These are phyloP conservation scores for Hortiboletus campestris DNA, from an alignment of 768 basidiomycete species.

Conservation along the genomic window DNA sequence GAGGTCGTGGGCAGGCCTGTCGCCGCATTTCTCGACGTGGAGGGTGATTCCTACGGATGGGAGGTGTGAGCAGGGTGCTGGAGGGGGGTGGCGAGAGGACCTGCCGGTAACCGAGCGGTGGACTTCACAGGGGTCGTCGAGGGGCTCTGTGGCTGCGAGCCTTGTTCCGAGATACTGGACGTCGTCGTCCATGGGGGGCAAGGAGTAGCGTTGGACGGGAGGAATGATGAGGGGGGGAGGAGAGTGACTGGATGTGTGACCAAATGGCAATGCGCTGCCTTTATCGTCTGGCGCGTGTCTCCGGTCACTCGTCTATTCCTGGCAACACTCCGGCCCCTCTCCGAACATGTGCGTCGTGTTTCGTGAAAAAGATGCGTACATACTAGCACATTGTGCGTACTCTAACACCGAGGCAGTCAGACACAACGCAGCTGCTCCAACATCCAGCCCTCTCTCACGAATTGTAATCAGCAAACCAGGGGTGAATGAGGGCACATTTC, in stretches of 20 bases:
- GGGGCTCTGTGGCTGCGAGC: slow-evolving; percentile 29
- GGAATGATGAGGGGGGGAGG: slow-evolving; percentile 10
- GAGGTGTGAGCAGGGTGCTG: slow-evolving; percentile 8
- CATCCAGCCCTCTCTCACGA: slow-evolving; percentile 19
- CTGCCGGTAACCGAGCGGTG: slow-evolving; percentile 43
- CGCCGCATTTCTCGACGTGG: slow-evolving; percentile 52
- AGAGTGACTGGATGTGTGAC: slow-evolving; percentile 31
- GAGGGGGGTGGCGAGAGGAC: slow-evolving; percentile 23
- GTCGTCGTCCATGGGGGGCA: slow-evolving; percentile 50
- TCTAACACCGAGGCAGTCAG: slow-evolving; percentile 14
- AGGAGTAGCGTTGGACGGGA: neutral
- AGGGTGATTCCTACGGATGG: slow-evolving; percentile 52
- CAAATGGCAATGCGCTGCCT: slow-evolving; percentile 30
- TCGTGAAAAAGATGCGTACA: too few species aligned
- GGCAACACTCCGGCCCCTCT: slow-evolving; percentile 21
- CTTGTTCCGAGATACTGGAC: slow-evolving; percentile 57
- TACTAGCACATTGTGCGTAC: slow-evolving; percentile 18
- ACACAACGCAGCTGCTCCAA: neutral
- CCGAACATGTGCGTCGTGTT: neutral
- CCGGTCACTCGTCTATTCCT: slow-evolving; percentile 24
- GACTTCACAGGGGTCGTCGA: slow-evolving; percentile 25
- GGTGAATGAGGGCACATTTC: slow-evolving; percentile 54
- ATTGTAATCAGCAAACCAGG: slow-evolving; percentile 51
- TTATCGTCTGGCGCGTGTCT: slow-evolving; percentile 27
- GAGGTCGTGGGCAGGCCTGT: slow-evolving; percentile 44